Evolutionary conservation across 2,329 filamentous ascomycete genomes (phyloP).

Genomic region (Westerdykella sp.): DNA sequence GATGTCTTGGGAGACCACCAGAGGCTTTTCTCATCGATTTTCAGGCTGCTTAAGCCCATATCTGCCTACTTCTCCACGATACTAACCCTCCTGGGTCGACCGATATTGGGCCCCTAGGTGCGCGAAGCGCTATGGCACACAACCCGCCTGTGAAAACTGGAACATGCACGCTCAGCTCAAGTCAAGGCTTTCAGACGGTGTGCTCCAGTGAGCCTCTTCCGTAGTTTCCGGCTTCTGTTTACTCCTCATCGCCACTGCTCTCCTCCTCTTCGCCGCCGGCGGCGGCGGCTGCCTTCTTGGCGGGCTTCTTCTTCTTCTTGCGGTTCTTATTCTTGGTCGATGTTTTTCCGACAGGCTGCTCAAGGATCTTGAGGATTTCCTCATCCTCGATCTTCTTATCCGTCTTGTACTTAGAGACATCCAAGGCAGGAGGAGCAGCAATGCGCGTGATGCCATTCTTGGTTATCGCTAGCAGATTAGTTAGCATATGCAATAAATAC

Average conservation of each 20-base stretch:
- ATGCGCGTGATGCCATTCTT: constrained; percentile 94
- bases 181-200: no score
- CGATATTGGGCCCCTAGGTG: no score
- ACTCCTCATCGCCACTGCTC: constrained; percentile 35
- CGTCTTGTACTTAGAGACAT: constrained; percentile 77
- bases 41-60: constrained; percentile 10
- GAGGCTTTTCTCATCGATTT: constrained; percentile 10
- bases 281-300: constrained; percentile 57
- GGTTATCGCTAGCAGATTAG: constrained; percentile 64
- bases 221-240: constrained; percentile 13
- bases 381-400: constrained; percentile 98
- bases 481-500: constrained; percentile 8
- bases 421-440: constrained; percentile 66
- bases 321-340: constrained; percentile 81
- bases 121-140: no score
- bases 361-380: constrained; percentile 90
- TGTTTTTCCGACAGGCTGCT: constrained; percentile 67
- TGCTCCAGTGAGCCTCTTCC: neutral
- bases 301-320: constrained; percentile 66
- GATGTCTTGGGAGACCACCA: neutral
- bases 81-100: no score
- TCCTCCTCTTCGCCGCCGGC: constrained; percentile 41
- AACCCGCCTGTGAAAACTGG: no score
- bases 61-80: neutral
- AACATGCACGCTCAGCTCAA: no score